Evolutionary conservation across 805 yeast genomes (phyloP).

Genomic region (Starmerella roubikii): DNA sequence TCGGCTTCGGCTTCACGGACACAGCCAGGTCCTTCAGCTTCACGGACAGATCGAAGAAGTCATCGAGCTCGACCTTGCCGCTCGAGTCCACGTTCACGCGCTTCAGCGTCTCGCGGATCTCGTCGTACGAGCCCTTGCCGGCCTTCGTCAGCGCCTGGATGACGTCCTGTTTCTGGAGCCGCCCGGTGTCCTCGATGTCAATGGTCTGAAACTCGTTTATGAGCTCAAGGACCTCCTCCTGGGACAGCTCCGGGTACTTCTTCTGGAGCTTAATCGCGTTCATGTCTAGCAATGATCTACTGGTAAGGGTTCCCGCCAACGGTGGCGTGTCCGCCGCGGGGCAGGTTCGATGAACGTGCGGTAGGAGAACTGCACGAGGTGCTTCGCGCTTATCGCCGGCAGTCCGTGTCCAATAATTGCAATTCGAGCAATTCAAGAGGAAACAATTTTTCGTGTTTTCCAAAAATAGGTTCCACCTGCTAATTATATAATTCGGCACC

Average conservation of each 20-base stretch:
- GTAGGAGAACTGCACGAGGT: no score
- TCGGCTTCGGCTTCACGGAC: slow-evolving; percentile 15
- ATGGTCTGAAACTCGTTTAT: slow-evolving; percentile 69
- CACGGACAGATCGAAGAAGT: slow-evolving; percentile 72
- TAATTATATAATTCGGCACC: no score
- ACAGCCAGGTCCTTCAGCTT: slow-evolving; percentile 46
- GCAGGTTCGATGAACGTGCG: no score
- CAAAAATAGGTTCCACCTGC: no score
- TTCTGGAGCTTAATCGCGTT: slow-evolving; percentile 55
- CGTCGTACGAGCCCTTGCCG: slow-evolving; percentile 78
- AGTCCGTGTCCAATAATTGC: no score
- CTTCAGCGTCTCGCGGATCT: slow-evolving; percentile 85
- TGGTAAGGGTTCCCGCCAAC: no score
- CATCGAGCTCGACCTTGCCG: slow-evolving; percentile 93
- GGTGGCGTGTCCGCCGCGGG: no score
- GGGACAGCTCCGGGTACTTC: slow-evolving; percentile 74
- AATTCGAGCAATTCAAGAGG: no score
- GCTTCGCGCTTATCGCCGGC: no score
- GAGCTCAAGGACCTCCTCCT: slow-evolving; percentile 71
- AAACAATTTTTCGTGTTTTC: no score
- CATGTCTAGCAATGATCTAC: no score
- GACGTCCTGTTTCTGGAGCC: slow-evolving; percentile 82
- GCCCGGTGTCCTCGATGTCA: slow-evolving; percentile 85
- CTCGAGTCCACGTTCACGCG: slow-evolving; percentile 87
- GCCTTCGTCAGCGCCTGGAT: slow-evolving; percentile 66